Evolutionary conservation across 129 eudicot species (phyloP).

Genomic region (Apium graveolens): DNA sequence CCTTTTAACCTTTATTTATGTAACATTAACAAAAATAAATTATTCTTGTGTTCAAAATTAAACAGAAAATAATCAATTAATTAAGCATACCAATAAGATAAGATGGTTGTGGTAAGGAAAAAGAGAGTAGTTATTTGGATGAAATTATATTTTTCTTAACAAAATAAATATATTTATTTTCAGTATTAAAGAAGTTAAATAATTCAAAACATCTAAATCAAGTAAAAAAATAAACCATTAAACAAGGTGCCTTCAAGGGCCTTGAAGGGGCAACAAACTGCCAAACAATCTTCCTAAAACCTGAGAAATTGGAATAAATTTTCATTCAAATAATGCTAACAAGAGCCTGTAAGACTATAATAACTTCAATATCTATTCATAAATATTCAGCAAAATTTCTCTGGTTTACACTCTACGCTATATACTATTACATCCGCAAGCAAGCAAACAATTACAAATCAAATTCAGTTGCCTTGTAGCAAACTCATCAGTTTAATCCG

Average conservation of each 20-base stretch:
- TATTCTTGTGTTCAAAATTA: too few species aligned
- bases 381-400: background rate
- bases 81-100: too few species aligned
- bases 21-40: too few species aligned
- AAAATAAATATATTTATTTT: too few species aligned
- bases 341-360: background rate
- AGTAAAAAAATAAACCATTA: background rate
- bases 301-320: background rate
- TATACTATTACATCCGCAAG: background rate
- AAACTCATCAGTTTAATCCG: constrained; percentile 27
- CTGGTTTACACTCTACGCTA: background rate
- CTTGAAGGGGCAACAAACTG: background rate
- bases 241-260: background rate
- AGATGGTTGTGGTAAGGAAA: too few species aligned
- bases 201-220: background rate
- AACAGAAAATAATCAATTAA: too few species aligned
- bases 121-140: too few species aligned
- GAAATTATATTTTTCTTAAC: too few species aligned
- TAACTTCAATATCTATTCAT: background rate
- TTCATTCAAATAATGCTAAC: background rate
- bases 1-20: too few species aligned
- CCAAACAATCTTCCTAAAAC: background rate
- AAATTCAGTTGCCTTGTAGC: constrained; percentile 25
- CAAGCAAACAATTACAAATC: background rate
- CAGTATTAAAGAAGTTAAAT: too few species aligned